phyloP scores from a whole-genome alignment of 73 alveolate species.

The Stentor roeselii region DNA sequence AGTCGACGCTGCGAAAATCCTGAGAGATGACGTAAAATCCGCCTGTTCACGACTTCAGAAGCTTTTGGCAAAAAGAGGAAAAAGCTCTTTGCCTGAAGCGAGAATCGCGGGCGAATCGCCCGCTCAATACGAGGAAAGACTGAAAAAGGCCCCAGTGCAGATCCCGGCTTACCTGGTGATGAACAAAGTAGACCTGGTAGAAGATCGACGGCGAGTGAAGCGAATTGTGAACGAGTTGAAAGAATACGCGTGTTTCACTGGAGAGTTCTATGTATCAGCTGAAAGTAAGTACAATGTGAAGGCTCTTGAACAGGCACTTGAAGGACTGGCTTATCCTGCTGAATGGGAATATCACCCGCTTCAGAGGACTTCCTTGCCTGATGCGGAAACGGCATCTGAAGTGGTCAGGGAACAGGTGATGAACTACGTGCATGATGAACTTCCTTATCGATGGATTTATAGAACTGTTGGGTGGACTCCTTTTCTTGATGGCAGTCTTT shows the following conservation, averaged over 20 bases:
- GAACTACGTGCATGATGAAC: background rate
- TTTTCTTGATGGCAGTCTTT: background rate
- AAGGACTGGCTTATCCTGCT: background rate
- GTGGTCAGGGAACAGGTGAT: background rate
- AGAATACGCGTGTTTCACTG: background rate
- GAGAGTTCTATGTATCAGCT: background rate
- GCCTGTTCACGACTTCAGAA: slow-evolving; percentile 1
- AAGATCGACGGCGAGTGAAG: slow-evolving; percentile 21
- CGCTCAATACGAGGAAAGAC: background rate
- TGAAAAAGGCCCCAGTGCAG: background rate
- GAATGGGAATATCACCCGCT: slow-evolving; percentile 16
- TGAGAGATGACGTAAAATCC: background rate
- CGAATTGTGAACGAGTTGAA: background rate
- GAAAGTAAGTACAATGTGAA: background rate
- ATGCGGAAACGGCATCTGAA: background rate
- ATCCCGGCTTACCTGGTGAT: slow-evolving; percentile 19
- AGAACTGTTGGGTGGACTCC: background rate
- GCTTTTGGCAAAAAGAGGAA: background rate
- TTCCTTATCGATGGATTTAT: background rate
- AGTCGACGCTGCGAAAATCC: slow-evolving; percentile 22
- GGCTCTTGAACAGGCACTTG: background rate
- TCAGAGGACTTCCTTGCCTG: background rate
- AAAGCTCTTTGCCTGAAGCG: background rate
- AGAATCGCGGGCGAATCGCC: background rate
- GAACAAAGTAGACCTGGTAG: background rate